Base-by-base conservation (phyloP, 2,329 filamentous ascomycete genomes). In the Periglandula ipomoeae region DNA sequence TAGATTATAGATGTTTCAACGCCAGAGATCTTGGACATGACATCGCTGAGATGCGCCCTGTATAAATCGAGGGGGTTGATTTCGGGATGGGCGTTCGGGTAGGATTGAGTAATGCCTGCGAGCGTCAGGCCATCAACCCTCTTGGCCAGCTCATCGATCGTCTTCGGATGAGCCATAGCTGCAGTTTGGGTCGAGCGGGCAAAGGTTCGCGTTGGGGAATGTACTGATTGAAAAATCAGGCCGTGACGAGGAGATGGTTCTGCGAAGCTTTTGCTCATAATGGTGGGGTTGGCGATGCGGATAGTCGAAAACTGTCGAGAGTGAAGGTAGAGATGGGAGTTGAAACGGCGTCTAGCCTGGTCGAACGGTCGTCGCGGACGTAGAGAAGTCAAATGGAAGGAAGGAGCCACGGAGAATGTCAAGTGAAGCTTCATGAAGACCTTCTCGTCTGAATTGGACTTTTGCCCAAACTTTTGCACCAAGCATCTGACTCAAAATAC, bases 11-110 rank as follows among this genome's bases (percentile, higher is more conserved):
- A 71, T 30, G 75, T 65, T 50, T 87, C 84, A 24, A 88, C 84
- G 20, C 84, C 85, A 2, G 84, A 87, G 52, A 89, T 76, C 19
- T 79, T 71, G 30, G 79, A 71, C 37, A 94, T 70, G 44, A 87
- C 71, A 38, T 83, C 74, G 53, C 85, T 82, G 54, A 94, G 78
- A 63, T 90, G 85, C 34, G 82, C 79, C 52, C 88, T 79, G 74
- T 89, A 94, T 52, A 91, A 75, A 60, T 93, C 88, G 59, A 87
- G 73, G 4, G 85, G 84, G 69, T 93, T 93, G 57, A 78, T 70
- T 26, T 83, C 75, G 48, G 86, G 85, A 61, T 84, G 72, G 58
- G 75, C 79, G 61, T 73, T 73, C 35, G 79, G 74, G 61, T 72
- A 82, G 27, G 35, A 27, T 24, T 47, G 39, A 15, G 38, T 23